These are phyloP conservation scores for Cutaneotrichosporon spelunceum DNA, from an alignment of 1,284 basidiomycete genomes.

Conservation along the genomic window DNA sequence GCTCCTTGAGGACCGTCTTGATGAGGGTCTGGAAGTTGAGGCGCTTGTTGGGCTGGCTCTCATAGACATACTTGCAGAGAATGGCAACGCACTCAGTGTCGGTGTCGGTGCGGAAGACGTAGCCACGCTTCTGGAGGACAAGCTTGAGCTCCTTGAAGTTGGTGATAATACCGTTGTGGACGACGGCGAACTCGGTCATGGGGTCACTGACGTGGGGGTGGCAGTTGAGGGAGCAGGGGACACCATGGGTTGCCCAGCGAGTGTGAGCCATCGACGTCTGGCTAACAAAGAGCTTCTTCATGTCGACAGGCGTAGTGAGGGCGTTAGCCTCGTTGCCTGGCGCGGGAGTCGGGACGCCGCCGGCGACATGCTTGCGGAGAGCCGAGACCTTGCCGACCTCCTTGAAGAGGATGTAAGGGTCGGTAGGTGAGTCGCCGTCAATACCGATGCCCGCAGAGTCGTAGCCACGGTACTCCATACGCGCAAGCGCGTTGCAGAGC, in stretches of 20 bases:
- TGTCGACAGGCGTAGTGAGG: conserved; percentile 59
- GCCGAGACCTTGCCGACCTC: conserved; percentile 97
- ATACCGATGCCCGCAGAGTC: conserved; percentile 93
- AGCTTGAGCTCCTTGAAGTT: conserved; percentile 85
- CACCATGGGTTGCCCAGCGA: conserved; percentile 99
- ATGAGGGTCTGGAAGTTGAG: conserved; percentile 86
- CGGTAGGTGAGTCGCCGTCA: conserved; percentile 80
- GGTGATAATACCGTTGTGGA: conserved; percentile 99
- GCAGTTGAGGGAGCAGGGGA: conserved; percentile 83
- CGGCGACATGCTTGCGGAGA: conserved; percentile 85
- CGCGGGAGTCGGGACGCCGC: conserved; percentile 53
- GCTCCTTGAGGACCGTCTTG: conserved; percentile 95
- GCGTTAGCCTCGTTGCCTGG: conserved; percentile 23
- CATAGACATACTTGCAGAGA: conserved; percentile 94
- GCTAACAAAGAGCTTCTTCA: conserved; percentile 74
- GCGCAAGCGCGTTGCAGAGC: conserved; percentile 84
- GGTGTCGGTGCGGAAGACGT: conserved; percentile 91
- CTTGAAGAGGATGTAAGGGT: conserved; percentile 78
- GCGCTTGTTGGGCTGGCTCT: conserved; percentile 84
- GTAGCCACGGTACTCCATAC: conserved; percentile 98
- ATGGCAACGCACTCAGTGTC: conserved; percentile 98
- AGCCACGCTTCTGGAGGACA: conserved; percentile 94
- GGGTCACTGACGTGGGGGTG: conserved; percentile 91
- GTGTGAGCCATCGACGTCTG: conserved; percentile 99
- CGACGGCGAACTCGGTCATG: conserved; percentile 78